Percentiles rank a stretch among this genome's conserved stretches.
phyloP scores from a whole-genome alignment of 108 stramenopile genomes.

The Cyclotella baltica region DNA sequence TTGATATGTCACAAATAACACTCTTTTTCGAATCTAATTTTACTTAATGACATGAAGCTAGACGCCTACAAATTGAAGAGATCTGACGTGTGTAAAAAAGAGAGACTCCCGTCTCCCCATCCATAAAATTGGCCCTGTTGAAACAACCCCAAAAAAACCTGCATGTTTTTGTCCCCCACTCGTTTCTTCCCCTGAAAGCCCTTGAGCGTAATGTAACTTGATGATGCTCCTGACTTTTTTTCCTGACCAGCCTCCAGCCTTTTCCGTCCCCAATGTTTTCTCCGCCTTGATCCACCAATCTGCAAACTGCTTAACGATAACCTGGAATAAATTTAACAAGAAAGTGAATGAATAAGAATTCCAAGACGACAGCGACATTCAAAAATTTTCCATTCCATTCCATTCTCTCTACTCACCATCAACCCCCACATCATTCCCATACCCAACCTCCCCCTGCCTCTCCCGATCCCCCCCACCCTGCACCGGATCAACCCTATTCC shows the following conservation, averaged over 20 bases:
- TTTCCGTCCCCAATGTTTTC: not conserved
- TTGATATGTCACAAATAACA: no score
- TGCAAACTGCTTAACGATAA: not conserved
- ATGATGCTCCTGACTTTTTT: not conserved
- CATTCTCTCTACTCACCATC: constrained; percentile 25
- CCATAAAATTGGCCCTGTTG: not conserved
- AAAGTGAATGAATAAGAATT: not conserved
- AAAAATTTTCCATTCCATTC: not conserved
- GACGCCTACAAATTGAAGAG: not conserved
- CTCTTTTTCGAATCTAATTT: not conserved
- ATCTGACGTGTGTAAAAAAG: not conserved
- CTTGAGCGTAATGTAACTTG: no score
- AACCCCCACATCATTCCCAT: constrained; percentile 31
- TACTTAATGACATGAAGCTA: constrained; percentile 15
- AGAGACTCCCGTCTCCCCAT: not conserved
- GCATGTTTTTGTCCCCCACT: no score
- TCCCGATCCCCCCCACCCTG: constrained; percentile 48
- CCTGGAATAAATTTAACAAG: not conserved
- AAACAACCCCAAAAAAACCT: not conserved
- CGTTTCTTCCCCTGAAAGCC: no score
- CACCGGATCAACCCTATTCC: constrained; percentile 84
- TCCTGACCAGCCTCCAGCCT: not conserved
- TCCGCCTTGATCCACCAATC: not conserved
- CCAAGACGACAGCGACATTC: not conserved
- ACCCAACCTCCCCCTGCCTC: constrained; percentile 39